Percentiles rank a stretch among this genome's conserved stretches.
phyloP scores from a whole-genome alignment of 345 rosid genomes.

The Pelargonium nanum region DNA sequence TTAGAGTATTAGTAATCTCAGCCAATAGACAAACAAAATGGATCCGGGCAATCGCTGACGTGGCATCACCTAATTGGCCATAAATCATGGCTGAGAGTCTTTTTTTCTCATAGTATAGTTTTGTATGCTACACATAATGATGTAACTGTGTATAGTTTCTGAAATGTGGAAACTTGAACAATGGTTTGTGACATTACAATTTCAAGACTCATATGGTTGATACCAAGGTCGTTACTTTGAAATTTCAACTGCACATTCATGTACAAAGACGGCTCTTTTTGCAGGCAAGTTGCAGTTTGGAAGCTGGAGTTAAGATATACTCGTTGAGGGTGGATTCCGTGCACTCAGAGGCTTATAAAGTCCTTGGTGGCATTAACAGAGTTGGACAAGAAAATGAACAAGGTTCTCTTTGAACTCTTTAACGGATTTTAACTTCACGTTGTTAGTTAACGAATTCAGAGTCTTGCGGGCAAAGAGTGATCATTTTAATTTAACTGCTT shows the following conservation, averaged over 20 bases:
- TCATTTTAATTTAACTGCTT: too few relatives aligned
- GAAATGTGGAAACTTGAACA: neutral
- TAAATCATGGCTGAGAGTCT: too few relatives aligned
- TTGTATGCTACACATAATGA: neutral
- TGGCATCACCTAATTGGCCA: too few relatives aligned
- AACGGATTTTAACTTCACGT: too few relatives aligned
- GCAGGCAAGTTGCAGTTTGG: slow-evolving; percentile 93
- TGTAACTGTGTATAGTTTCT: neutral
- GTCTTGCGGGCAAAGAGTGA: too few relatives aligned
- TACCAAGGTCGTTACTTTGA: neutral
- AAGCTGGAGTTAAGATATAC: slow-evolving; percentile 95
- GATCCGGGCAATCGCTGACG: neutral
- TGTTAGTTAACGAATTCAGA: too few relatives aligned
- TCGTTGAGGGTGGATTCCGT: slow-evolving; percentile 82
- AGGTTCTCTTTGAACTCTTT: slow-evolving; percentile 32
- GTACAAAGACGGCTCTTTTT: slow-evolving; percentile 3
- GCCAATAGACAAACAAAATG: too few relatives aligned
- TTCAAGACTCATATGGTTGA: neutral
- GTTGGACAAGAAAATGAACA: slow-evolving; percentile 57
- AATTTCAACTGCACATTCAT: too few relatives aligned
- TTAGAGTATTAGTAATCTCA: neutral
- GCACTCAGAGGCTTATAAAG: slow-evolving; percentile 94
- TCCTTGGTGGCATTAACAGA: slow-evolving; percentile 84
- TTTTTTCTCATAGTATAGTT: too few relatives aligned
- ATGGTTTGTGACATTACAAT: neutral